Conservation (phyloP, 371 early-diverging fungal species). For the Furculomyces boomerangus region DNA sequence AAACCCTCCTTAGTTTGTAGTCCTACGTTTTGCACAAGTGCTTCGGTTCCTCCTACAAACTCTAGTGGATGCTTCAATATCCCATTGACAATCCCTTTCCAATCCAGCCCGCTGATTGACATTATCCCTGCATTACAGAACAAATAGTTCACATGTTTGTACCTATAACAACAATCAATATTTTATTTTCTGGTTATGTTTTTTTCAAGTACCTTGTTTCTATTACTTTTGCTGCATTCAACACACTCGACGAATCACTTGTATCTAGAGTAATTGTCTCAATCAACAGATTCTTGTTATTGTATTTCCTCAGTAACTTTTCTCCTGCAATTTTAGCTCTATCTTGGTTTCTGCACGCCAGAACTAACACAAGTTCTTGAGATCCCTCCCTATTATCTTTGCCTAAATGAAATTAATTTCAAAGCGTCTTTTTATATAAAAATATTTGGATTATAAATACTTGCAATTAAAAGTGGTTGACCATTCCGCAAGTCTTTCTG, state of each 20-base stretch:
- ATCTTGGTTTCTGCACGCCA: constrained; percentile 51
- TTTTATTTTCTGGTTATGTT: neutral
- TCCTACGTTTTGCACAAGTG: constrained; percentile 39
- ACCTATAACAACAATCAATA: neutral
- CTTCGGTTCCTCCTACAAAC: constrained; percentile 45
- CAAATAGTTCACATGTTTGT: constrained; percentile 11
- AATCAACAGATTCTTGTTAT: constrained; percentile 13
- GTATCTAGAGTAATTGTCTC: constrained; percentile 31
- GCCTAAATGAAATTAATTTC: neutral
- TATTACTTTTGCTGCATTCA: constrained; percentile 10
- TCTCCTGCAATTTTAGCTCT: constrained; percentile 37
- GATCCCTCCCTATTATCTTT: neutral
- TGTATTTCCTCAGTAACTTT: constrained; percentile 25
- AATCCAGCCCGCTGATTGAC: constrained; percentile 32
- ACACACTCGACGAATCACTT: constrained; percentile 28
- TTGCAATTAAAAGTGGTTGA: neutral
- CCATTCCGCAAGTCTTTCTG: constrained; percentile 30
- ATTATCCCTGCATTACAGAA: constrained; percentile 74
- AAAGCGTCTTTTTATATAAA: neutral
- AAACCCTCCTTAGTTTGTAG: constrained; percentile 40
- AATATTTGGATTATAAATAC: neutral
- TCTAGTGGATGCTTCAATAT: constrained; percentile 34
- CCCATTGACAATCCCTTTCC: constrained; percentile 24
- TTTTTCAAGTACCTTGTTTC: constrained; percentile 13
- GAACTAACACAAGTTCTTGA: constrained; percentile 13